Base-by-base conservation (phyloP, 495 filamentous ascomycete genomes). In the Thozetella sp. region DNA sequence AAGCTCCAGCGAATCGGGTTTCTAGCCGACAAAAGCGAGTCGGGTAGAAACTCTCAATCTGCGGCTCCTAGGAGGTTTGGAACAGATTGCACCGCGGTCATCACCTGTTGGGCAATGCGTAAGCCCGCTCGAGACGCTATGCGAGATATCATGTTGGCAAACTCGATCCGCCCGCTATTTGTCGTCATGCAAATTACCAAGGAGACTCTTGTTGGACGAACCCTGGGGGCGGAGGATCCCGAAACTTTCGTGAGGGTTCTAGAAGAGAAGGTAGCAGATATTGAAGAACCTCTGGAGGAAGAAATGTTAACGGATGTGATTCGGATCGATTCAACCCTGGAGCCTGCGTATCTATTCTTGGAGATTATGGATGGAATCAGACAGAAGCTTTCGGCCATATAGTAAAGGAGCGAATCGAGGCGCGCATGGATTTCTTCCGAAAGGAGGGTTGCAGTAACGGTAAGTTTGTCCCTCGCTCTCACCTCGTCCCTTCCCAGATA, bases 301-400 rank as follows among this genome's bases (percentile, higher is more conserved):
- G 58, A 55, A n/a, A n/a, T n/a, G n/a, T n/a, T n/a, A 43, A 26
- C 15, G 53, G 58, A 60, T 51, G 45, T 55, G 19, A 51, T 60
- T 19, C 2, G 54, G 24, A 25, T 60, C 20, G 58, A 60, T 20
- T 54, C 58, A 15, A 13, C 54, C 27, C 9, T n/a, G 30, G 51
- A 53, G 53, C 48, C 53, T 15, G 51, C 27, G 20, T n/a, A 13
- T 15, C 12, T 59, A 30, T 53, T 55, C 83, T 56, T 77, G 23
- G 57, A 25, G 25, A 53, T 54, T 23, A 45, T 20, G 51, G 30
- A 15, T 6, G 15, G 6, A 37, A 37, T 37, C 15, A 37, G 30
- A 6, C 30, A 15, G 15, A 6, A 37, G 30, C 30, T 37, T 15
- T 6, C 30, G 6, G 30, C 6, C 30, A 37, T 37, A 15, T 37